Conservation (phyloP, 306 rosid genomes). For the Chamaecrista fasciculata region DNA sequence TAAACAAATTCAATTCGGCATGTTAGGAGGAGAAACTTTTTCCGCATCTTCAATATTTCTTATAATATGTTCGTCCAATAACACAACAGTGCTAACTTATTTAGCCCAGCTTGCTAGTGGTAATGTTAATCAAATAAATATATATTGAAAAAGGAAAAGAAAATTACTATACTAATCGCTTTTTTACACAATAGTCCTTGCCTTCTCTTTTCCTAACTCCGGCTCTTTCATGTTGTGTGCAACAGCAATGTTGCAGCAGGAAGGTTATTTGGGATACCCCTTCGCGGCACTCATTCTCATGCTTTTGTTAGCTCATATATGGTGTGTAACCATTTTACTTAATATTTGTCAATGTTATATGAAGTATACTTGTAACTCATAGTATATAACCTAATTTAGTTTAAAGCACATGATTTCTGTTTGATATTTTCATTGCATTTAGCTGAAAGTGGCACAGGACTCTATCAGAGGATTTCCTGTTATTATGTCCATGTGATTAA, state of each 20-base stretch:
- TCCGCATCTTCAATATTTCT: not conserved
- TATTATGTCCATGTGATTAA: not conserved
- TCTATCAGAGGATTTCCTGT: not conserved
- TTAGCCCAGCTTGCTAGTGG: not conserved
- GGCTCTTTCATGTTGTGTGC: conserved; percentile 20
- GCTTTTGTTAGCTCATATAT: conserved; percentile 96
- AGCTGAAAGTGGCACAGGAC: not conserved
- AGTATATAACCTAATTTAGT: not conserved
- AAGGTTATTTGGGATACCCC: conserved; percentile 91
- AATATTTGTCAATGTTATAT: conserved; percentile 13
- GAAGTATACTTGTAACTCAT: conserved; percentile 4
- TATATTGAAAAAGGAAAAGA: too few relatives aligned
- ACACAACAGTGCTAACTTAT: not conserved
- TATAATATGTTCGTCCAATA: not conserved
- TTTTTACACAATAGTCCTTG: not conserved
- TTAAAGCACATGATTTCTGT: conserved; percentile 1
- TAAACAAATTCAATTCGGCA: conserved; percentile 6
- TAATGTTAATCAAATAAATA: not conserved
- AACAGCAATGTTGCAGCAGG: conserved; percentile 98
- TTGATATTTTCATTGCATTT: not conserved
- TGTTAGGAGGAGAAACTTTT: not conserved
- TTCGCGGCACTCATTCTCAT: conserved; percentile 98
- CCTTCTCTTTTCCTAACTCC: conserved; percentile 29
- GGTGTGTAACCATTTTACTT: conserved; percentile 56
- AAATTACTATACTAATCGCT: too few relatives aligned